Evolutionary conservation across 495 filamentous ascomycete genomes (phyloP).

Genomic region (Xanthoparmelia taractica): DNA sequence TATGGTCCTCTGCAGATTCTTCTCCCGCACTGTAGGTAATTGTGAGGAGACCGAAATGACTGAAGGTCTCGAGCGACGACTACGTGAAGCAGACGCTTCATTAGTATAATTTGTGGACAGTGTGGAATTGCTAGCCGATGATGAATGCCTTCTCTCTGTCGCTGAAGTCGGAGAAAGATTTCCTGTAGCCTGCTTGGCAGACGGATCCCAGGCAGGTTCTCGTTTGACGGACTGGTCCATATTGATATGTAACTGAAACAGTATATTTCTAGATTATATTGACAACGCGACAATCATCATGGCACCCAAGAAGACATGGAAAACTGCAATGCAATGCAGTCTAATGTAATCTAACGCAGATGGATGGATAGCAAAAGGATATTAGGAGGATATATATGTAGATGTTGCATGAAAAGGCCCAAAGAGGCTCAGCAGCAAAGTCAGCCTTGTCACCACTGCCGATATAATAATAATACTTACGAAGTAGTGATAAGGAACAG

Average conservation of each 20-base stretch:
- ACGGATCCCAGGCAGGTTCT: constrained; percentile 9
- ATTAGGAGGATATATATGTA: not conserved
- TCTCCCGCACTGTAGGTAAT: constrained; percentile 23
- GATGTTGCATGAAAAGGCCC: not conserved
- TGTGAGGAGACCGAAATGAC: constrained; percentile 19
- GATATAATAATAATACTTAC: too few species aligned
- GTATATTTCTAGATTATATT: not conserved
- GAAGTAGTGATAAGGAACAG: too few species aligned
- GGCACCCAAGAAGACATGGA: not conserved
- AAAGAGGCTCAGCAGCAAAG: not conserved
- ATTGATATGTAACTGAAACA: not conserved
- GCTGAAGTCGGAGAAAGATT: not conserved
- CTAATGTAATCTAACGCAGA: not conserved
- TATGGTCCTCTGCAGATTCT: constrained; percentile 17
- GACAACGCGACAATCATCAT: not conserved
- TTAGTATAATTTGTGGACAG: constrained; percentile 13
- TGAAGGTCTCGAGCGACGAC: constrained; percentile 24
- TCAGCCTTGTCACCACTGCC: too few species aligned
- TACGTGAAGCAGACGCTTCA: constrained; percentile 13
- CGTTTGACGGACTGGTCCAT: constrained; percentile 12
- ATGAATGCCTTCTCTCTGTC: constrained; percentile 22
- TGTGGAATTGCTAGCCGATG: constrained; percentile 23
- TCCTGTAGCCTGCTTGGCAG: not conserved
- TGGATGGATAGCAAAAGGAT: not conserved
- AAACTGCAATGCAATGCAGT: not conserved